Evolutionary conservation across 2,329 filamentous ascomycete species (phyloP), one percentile per base, ranked within the genome.

Genomic region (Cercospora janseana): DNA sequence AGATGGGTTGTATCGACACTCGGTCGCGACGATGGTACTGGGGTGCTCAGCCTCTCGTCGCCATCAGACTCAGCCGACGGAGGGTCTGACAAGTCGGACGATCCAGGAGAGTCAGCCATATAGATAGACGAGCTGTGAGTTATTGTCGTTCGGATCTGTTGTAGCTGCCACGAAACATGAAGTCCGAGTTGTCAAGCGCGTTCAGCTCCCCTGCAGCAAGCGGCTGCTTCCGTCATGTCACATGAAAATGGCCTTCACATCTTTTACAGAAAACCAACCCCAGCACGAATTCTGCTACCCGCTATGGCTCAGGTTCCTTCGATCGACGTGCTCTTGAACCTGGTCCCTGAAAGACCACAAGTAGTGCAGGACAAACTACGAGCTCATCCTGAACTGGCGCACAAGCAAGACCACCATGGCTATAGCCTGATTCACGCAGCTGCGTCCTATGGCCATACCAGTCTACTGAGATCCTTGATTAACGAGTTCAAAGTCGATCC

Each of bases 341-440:
- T 78, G 41, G 92, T 91, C 31, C 88, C 92, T 53, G 92, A 95
- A 69, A 86, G 89, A 64, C 86, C 86, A 44, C 73, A 81, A 32
- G 77, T 80, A 35, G 81, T 98, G 47, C 76, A 95, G 55, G 75
- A 82, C 51, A 81, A 91, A 60, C 83, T 98, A 45, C 80, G 81
- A 56, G 75, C 83, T 54, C 80, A 89, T 60, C 88, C 89, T 26
- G 72, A 80, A n/a, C 76, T 95, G 46, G 92, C 93, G 46, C 80
- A 83, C 2, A 74, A 79, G 45, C 88, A 95, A 72, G 93, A 98
- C 70, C 83, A 86, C 52, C 87, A 96, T 65, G 93, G 93, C 63
- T 98, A 98, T 74, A 95, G 90, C 38, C 82, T 97, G 20, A 75
- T 97, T 41, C 93, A 98, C 70, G 93, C 93, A 45, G 89, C 92